phyloP scores from a whole-genome alignment of 225 moss, liverwort and hornwort species.

The Anthoceros angustus region DNA sequence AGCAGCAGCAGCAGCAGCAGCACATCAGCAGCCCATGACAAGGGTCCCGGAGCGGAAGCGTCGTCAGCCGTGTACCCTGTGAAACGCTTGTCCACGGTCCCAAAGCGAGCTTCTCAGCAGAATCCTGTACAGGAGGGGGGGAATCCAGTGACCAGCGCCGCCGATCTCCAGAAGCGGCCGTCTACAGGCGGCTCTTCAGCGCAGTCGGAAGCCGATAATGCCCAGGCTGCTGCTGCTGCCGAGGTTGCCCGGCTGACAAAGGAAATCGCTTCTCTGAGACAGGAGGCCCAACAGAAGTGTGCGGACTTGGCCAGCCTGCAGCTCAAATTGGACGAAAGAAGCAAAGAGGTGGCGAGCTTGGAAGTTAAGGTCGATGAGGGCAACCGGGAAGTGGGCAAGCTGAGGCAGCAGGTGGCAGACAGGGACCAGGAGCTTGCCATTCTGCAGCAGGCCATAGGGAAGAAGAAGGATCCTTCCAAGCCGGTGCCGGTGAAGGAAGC shows the following conservation, averaged over 20 bases:
- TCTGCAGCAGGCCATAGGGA: background rate
- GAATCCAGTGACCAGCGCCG: background rate
- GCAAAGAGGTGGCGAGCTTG: background rate
- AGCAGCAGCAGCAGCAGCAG: background rate
- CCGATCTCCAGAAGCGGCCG: background rate
- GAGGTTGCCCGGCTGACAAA: too few relatives aligned
- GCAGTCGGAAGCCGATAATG: too few relatives aligned
- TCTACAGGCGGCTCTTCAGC: background rate
- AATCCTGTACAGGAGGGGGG: background rate
- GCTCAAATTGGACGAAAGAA: background rate
- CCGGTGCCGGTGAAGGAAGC: background rate
- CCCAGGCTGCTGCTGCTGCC: too few relatives aligned
- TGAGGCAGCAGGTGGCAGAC: constrained; percentile 3
- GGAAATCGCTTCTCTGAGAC: too few relatives aligned
- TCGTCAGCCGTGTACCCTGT: background rate
- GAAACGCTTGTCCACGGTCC: background rate
- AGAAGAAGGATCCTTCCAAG: background rate
- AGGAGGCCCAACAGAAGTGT: too few relatives aligned
- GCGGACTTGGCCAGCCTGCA: too few relatives aligned
- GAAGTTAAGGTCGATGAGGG: too few relatives aligned
- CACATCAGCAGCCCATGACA: background rate
- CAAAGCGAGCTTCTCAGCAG: background rate
- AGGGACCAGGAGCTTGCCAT: background rate
- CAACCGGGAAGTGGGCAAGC: background rate
- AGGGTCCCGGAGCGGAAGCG: background rate